Conservation (phyloP, 305 asterid species). For the Coffea humblotiana region DNA sequence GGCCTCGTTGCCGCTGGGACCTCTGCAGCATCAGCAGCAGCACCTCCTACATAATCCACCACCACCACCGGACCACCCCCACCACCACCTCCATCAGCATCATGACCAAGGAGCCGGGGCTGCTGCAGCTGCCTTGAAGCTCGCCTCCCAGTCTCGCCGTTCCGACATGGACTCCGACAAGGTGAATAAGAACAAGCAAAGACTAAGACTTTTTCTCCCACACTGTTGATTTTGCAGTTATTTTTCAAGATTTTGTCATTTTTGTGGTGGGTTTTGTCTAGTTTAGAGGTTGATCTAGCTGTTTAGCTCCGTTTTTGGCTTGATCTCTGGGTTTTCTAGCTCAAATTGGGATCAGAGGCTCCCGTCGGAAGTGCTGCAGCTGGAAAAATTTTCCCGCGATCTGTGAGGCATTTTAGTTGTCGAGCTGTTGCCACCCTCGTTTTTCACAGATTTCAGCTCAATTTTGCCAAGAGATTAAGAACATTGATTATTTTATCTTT, state of each 20-base stretch:
- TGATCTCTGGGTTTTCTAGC: conserved; percentile 32
- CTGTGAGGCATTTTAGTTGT: conserved; percentile 22
- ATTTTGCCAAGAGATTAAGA: conserved; percentile 9
- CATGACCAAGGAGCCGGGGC: conserved; percentile 41
- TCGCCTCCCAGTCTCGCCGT: conserved; percentile 39
- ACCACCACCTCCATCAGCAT: conserved; percentile 23
- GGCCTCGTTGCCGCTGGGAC: conserved; percentile 86
- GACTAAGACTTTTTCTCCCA: background rate
- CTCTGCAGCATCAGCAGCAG: conserved; percentile 42
- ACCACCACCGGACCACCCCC: conserved; percentile 36
- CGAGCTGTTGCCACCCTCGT: conserved; percentile 16
- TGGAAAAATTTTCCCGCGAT: conserved; percentile 35
- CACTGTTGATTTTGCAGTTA: background rate
- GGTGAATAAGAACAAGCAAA: conserved; percentile 33
- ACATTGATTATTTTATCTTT: background rate
- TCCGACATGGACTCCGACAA: conserved; percentile 57
- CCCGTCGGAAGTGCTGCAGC: conserved; percentile 22
- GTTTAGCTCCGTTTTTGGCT: conserved; percentile 18
- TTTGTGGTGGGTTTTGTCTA: conserved; percentile 29
- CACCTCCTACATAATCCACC: conserved; percentile 21
- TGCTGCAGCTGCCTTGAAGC: conserved; percentile 34
- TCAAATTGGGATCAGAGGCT: conserved; percentile 9
- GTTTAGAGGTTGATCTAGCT: conserved; percentile 46
- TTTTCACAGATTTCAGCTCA: conserved; percentile 26
- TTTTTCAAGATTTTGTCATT: conserved; percentile 19